Evolutionary conservation across 441 rosid species (phyloP).

Genomic region (Brassica hybrid): DNA sequence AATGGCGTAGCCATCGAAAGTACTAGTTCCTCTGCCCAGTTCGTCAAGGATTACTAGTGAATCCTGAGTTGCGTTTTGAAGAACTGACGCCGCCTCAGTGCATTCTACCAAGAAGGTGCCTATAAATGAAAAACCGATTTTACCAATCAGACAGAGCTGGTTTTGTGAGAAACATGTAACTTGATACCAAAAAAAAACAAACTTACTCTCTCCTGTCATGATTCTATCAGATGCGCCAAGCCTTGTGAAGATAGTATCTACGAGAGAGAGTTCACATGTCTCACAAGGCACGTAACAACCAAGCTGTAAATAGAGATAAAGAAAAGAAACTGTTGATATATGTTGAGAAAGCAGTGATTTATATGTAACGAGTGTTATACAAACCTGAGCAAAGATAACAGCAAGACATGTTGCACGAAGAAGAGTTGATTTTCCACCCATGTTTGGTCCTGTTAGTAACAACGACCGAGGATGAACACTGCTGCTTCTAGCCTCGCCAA

Average conservation of each 20-base stretch:
- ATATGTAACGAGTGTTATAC: constrained; percentile 24
- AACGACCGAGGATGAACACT: constrained; percentile 62
- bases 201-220: constrained; percentile 97
- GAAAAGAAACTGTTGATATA: not conserved
- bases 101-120: constrained; percentile 98
- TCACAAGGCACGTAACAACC: constrained; percentile 93
- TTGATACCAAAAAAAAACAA: not conserved
- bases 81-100: constrained; percentile 94
- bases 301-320: constrained; percentile 56
- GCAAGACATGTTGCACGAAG: constrained; percentile 92
- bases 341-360: not conserved
- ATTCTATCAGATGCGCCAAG: constrained; percentile 96
- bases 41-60: constrained; percentile 95
- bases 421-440: constrained; percentile 99
- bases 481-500: constrained; percentile 62
- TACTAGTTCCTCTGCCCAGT: constrained; percentile 98
- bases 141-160: constrained; percentile 1
- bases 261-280: constrained; percentile 72
- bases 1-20: constrained; percentile 97
- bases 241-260: constrained; percentile 88
- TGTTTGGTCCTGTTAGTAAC: constrained; percentile 96
- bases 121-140: constrained; percentile 33
- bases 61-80: constrained; percentile 91
- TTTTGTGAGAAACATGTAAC: not conserved
- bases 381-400: constrained; percentile 89